Evolutionary conservation across 2,329 filamentous ascomycete species (phyloP).

Genomic region (Daldinia eschscholtzii): DNA sequence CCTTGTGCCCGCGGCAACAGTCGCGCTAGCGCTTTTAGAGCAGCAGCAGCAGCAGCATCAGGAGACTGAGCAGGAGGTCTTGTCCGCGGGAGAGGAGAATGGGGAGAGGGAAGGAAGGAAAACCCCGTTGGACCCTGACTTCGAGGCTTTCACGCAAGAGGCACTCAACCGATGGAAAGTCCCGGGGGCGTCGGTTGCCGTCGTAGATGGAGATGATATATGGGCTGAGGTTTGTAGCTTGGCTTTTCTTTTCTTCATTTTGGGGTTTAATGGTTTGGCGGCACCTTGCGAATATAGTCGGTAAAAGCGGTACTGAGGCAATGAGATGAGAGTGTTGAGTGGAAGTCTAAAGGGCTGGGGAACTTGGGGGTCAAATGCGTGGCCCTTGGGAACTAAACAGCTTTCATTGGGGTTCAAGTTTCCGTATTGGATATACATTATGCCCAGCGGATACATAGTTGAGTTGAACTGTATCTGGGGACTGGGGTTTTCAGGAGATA

Average conservation of each 20-base stretch:
- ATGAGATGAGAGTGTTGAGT: background rate
- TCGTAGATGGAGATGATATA: conserved; percentile 60
- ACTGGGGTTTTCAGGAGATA: too few relatives aligned
- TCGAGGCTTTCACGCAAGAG: conserved; percentile 31
- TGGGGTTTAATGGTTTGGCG: background rate
- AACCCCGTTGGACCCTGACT: conserved; percentile 38
- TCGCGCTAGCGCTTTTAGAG: background rate
- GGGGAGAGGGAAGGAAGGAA: background rate
- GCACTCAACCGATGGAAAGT: conserved; percentile 59
- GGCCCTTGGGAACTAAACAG: background rate
- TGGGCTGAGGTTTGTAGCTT: conserved; percentile 54
- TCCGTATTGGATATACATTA: background rate
- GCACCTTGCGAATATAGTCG: too few relatives aligned
- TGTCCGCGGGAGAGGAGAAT: background rate
- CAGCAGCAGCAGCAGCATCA: background rate
- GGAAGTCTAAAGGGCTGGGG: background rate
- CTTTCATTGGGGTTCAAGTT: background rate
- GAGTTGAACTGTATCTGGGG: background rate
- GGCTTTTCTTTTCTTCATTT: background rate
- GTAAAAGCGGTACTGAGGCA: background rate
- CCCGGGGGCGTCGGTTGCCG: conserved; percentile 62
- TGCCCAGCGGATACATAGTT: background rate
- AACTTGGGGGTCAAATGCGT: background rate
- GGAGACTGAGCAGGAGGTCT: conserved; percentile 19
- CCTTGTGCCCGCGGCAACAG: background rate